These are phyloP conservation scores for Epichloe typhina DNA, from an alignment of 2,329 filamentous ascomycete species.

Conservation along the genomic window DNA sequence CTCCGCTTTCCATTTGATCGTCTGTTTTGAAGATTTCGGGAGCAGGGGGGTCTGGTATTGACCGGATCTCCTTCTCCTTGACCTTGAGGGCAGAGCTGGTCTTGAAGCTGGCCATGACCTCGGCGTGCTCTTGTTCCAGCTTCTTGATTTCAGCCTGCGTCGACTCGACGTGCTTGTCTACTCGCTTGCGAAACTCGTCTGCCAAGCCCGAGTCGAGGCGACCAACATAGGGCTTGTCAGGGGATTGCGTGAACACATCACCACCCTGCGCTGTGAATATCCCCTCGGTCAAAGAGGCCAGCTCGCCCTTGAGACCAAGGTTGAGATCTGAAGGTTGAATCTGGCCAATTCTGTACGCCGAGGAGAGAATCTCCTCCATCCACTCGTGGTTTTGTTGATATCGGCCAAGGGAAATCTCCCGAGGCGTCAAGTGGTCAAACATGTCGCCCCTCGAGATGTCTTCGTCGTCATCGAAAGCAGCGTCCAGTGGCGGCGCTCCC, in stretches of 20 bases:
- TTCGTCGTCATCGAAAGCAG: conserved; percentile 70
- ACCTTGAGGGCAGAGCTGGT: conserved; percentile 55
- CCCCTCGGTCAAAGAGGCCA: conserved; percentile 69
- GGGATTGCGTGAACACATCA: conserved; percentile 30
- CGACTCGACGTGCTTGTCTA: conserved; percentile 56
- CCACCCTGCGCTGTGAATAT: conserved; percentile 58
- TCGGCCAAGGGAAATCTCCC: conserved; percentile 74
- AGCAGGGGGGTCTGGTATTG: conserved; percentile 46
- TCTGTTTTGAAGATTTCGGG: conserved; percentile 53
- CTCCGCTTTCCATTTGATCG: conserved; percentile 35
- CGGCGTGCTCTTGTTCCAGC: conserved; percentile 68
- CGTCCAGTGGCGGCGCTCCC: conserved; percentile 25
- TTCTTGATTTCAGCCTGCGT: conserved; percentile 72
- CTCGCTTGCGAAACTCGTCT: conserved; percentile 71
- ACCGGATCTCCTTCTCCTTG: conserved; percentile 64
- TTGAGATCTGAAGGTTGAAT: conserved; percentile 82
- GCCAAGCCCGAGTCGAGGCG: conserved; percentile 63
- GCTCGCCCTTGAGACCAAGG: conserved; percentile 69
- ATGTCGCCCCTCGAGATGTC: conserved; percentile 77
- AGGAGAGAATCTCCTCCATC: conserved; percentile 96
- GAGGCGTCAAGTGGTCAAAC: conserved; percentile 78
- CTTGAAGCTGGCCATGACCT: conserved; percentile 61
- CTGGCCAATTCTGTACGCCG: conserved; percentile 72
- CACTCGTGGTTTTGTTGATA: conserved; percentile 96
- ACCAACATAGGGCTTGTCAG: conserved; percentile 45